Base-by-base conservation (phyloP, 306 rosid genomes). In the Alnus rubra region DNA sequence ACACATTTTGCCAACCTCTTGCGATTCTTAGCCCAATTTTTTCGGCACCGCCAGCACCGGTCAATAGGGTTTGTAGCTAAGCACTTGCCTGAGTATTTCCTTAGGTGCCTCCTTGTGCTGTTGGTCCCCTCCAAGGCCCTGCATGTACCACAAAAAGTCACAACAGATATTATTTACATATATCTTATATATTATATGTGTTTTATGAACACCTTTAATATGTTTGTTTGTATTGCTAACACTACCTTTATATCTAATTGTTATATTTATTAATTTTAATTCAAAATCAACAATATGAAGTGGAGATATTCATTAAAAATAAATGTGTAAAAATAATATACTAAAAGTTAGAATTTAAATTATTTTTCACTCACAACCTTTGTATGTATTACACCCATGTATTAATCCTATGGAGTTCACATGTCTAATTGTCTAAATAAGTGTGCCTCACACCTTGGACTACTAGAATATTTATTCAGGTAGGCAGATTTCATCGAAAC, bases 51-150 rank as follows among this genome's bases (percentile, higher is more conserved):
- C 98, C 97, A 95, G 83, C 98, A 95, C 67, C 91, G 79, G 73
- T 95, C 98, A 4, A 95, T 95, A 0, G 98, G 98, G 78, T 95
- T 95, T 2, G 88, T 83, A 7, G 98, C 92, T 56, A 1, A 0
- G 86, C 98, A 95, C 2, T 71, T 78, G 2, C 83, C 90, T 0
- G 0, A 11, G 79, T 72, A 69, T 76, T 35, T 62, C 10, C 8
- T 9, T 4, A 95, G 82, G 33, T 45, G 70, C 79, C 98, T 91
- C 79, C 97, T 85, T 4, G 88, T 91, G 79, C 13, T 53, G 77
- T 87, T 88, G 39, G 35, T 2, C 33, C 67, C 79, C 53, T 80
- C 79, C 9, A 79, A 15, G n/a, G 73, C 84, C 79, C 94, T 90
- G 69, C 55, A 73, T 37, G 11, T 69, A 69, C 71, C 74, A 68